Base-by-base conservation (phyloP, 768 basidiomycete genomes). In the Auricularia sp. region DNA sequence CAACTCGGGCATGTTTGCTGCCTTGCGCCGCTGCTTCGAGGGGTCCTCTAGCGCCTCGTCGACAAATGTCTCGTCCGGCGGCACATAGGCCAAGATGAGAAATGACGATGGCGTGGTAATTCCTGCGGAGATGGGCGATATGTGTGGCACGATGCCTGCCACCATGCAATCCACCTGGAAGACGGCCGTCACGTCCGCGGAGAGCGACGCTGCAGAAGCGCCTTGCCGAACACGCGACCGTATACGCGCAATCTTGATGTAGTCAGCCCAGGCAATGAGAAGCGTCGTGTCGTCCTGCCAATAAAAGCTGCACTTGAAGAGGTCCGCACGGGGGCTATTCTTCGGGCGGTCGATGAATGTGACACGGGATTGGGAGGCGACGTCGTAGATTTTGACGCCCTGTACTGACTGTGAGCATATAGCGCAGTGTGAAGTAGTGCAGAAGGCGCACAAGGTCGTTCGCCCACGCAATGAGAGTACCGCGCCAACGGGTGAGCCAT, bases 111-210 rank as follows among this genome's bases (percentile, higher is more conserved):
- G 76, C 1, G 81, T 70, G 11, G 73, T 70, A 8, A 56, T 58
- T 8, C 36, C 34, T 33, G 70, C 68, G 21, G 69, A 61, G 21
- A 58, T 63, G 3, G 80, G 74, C 56, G 81, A 78, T 1, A 84
- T 84, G 74, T 94, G 91, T 4, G 92, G 89, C 2, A 88, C 83
- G 64, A 99, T 86, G 24, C 95, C 95, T 1, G 94, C 84, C 47
- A 98, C 85, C 92, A 97, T 95, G 73, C 91, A 94, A 73, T 98
- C 97, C 58, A 98, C 79, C 71, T 94, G 88, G 75, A 98, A 93
- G 47, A 92, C 87, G 2, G 90, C 90, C 0, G 91, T 93, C 68
- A 98, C 89, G 71, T 98, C 96, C 63, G 92, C 92, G 45, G 85
- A 74, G 65, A 87, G 81, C n/a, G 63, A 24, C 65, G 66, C 3